Base-by-base conservation (phyloP, 371 early-diverging fungal genomes). In the Capniomyces stellatus region DNA sequence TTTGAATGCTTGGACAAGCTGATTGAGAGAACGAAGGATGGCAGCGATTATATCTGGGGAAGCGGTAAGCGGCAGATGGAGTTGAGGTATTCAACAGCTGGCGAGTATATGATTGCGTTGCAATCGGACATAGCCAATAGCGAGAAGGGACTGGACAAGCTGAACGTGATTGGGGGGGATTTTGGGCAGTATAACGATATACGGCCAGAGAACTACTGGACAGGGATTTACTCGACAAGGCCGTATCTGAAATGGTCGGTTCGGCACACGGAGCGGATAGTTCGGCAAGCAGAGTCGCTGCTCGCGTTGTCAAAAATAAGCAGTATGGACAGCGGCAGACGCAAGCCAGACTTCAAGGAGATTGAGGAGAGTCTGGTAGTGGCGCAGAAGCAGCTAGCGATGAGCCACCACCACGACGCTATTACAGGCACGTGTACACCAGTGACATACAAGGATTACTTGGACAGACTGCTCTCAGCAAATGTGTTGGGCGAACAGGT, bases 131-230 rank as follows among this genome's bases (percentile, higher is more conserved):
- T 54, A 13, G 28, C 18, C 22, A 23, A 23, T 31, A n/a, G 31
- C 29, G 27, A 10, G 13, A 2, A 47, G 46, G 8, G n/a, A 46
- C 1, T 13, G 1, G 18, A 18, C 23, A 43, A 43, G n/a, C 40
- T 54, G 25, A 54, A 43, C 2, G 13, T 46, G 47, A 24, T 47
- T n/a, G 2, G 19, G 6, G 67, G 67, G 31, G 67, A 66, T 39
- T 56, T 66, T 28, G 61, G 55, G 13, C 67, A 61, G 28, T 66
- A 66, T 53, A 64, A 66, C 55, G 67, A 66, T 56, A 62, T 56
- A 47, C 58, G 61, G 24, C 55, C 57, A 27, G 67, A 66, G 59
- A 64, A 66, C 59, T 66, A 67, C 49, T 66, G 67, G 67, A 59
- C 57, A 51, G 67, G 67, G 28, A 54, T 66, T 29, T 57, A 59